These are phyloP conservation scores for Emericellopsis terricola DNA, from an alignment of 495 filamentous ascomycete species.

Conservation along the genomic window DNA sequence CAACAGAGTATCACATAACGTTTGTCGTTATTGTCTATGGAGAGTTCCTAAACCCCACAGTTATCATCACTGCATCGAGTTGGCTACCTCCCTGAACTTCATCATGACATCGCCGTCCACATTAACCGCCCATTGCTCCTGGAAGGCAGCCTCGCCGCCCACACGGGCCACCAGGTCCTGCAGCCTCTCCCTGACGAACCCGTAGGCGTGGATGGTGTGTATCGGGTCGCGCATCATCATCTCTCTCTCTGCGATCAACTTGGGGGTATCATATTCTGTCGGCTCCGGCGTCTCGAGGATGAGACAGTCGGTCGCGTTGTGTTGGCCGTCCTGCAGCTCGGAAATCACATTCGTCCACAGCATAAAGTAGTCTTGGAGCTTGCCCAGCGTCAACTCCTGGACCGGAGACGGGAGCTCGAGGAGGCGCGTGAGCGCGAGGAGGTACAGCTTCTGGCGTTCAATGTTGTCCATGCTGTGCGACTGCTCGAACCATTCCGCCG, in stretches of 20 bases:
- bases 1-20: too few species aligned
- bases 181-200: constrained; percentile 52
- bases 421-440: constrained; percentile 64
- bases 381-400: constrained; percentile 25
- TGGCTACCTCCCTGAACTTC: constrained; percentile 32
- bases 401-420: constrained; percentile 41
- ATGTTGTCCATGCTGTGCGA: constrained; percentile 67
- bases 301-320: constrained; percentile 19
- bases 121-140: constrained; percentile 65
- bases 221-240: constrained; percentile 48
- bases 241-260: constrained; percentile 25
- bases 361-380: constrained; percentile 31
- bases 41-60: too few species aligned
- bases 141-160: constrained; percentile 59
- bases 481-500: constrained; percentile 74
- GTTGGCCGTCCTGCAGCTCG: constrained; percentile 16
- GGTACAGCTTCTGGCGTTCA: constrained; percentile 61
- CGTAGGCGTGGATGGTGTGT: constrained; percentile 47
- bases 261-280: constrained; percentile 50
- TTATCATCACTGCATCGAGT: background rate
- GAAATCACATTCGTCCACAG: constrained; percentile 33
- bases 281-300: constrained; percentile 54
- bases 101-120: constrained; percentile 66
- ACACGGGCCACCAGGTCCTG: constrained; percentile 41
- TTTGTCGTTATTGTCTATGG: too few species aligned